Base-by-base conservation (phyloP, 371 early-diverging fungal species). In the Choanephora cucurbitarum region DNA sequence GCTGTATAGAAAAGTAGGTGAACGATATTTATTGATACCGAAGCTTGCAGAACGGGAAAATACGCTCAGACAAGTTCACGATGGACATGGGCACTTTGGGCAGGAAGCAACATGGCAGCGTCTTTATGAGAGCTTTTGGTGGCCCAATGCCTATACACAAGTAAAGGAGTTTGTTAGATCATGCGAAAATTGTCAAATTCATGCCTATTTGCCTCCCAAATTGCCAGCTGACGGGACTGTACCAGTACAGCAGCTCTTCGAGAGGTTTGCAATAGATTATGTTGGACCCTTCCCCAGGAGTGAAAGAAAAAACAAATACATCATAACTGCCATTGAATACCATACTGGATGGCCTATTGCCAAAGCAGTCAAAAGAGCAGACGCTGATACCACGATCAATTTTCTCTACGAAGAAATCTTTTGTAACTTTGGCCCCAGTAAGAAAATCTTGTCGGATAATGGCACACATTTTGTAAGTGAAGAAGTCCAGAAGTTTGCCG, bases 281-380 rank as follows among this genome's bases (percentile, higher is more conserved):
- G 62, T 83, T 41, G 77, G 77, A 10, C 66, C 52, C 0, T 54
- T 75, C 13, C 67, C 23, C 1, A 23, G 9, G 19, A 44, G 4
- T 22, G 11, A 17, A 21, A 11, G 1, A 66, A 0, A 66, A 1
- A 78, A 80, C 49, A 60, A 37, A 0, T 77, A 64, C 63, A 74
- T 84, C 5, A 24, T 81, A 0, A 62, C 68, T 0, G 80, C 76
- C 3, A 65, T 76, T 37, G 84, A 84, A 39, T 54, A 70, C 40
- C 49, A 60, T 0, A 75, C 77, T 0, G 60, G 62, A 40, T 80
- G 79, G 77, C 62, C 70, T 0, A 44, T 75, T 14, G 76, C 79
- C 0, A 50, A n/a, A 17, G 73, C 80, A 5, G 18, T 75, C 19
- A 60, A 54, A 8, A 49, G 47, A 9, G 62, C 69, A 1, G 55